Percentiles rank a stretch among this genome's conserved stretches.
These are phyloP conservation scores for Vitis hybrid DNA, from an alignment of 177 flowering plant species.

Conservation along the genomic window DNA sequence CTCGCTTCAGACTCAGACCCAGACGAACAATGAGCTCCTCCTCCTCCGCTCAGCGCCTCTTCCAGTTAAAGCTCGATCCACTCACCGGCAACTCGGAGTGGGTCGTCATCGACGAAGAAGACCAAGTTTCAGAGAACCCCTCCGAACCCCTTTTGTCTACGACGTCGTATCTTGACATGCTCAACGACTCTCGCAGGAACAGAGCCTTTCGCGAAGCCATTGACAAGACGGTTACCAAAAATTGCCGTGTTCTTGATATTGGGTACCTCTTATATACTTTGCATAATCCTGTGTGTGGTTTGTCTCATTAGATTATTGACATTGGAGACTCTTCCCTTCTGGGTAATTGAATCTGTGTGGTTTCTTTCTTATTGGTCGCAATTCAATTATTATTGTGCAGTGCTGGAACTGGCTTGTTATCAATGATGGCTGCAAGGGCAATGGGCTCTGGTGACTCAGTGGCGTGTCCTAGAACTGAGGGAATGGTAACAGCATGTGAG, in stretches of 20 bases:
- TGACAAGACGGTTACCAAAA: slow-evolving; percentile 57
- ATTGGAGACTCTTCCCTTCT: too few relatives aligned
- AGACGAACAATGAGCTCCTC: slow-evolving; percentile 44
- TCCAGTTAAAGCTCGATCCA: slow-evolving; percentile 77
- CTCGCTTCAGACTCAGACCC: slow-evolving; percentile 3
- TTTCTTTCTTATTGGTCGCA: too few relatives aligned
- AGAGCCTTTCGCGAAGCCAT: slow-evolving; percentile 70
- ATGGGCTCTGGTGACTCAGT: slow-evolving; percentile 39
- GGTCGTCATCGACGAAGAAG: slow-evolving; percentile 61
- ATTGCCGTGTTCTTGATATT: slow-evolving; percentile 91
- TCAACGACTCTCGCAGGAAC: slow-evolving; percentile 78
- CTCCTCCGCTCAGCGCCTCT: slow-evolving; percentile 41
- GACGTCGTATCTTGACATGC: slow-evolving; percentile 96
- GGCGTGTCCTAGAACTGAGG: slow-evolving; percentile 24
- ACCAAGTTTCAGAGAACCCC: slow-evolving; percentile 11
- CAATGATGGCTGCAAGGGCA: slow-evolving; percentile 93
- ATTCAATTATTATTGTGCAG: slow-evolving; percentile 31
- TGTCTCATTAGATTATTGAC: too few relatives aligned
- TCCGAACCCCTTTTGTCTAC: slow-evolving; percentile 48
- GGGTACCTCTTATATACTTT: slow-evolving; percentile 47
- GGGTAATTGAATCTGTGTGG: too few relatives aligned
- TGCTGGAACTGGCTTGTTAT: slow-evolving; percentile 92
- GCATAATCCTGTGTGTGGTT: neutral
- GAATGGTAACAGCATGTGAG: slow-evolving; percentile 84
- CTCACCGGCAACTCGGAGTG: slow-evolving; percentile 84